A percentile compares a stretch with the other conserved stretches of the same genome.
Evolutionary conservation across 1,139 yeast genomes (phyloP).

Genomic region (Pichia sp.): DNA sequence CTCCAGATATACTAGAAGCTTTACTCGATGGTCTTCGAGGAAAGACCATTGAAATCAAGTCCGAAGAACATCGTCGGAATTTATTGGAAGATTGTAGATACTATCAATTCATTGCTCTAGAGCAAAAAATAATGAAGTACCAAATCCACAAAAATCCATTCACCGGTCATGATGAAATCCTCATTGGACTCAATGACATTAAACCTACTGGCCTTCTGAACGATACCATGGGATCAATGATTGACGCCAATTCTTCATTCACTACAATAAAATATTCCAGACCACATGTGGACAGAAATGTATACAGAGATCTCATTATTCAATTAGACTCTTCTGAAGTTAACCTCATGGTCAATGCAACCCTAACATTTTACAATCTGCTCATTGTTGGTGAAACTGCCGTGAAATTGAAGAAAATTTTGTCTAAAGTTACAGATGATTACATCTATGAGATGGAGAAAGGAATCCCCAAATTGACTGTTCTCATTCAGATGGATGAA

Average conservation of each 20-base stretch:
- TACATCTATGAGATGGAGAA: slow-evolving; percentile 19
- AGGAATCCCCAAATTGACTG: slow-evolving; percentile 17
- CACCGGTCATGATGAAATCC: slow-evolving; percentile 45
- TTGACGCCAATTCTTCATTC: slow-evolving; percentile 3
- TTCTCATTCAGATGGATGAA: slow-evolving; percentile 15
- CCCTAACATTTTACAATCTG: slow-evolving; percentile 25
- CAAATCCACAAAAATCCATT: slow-evolving; percentile 47
- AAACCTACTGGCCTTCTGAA: slow-evolving; percentile 35
- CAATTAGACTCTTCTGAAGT: slow-evolving; percentile 40
- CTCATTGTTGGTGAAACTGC: slow-evolving; percentile 27
- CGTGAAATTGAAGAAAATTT: slow-evolving; percentile 21
- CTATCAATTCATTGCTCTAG: slow-evolving; percentile 68
- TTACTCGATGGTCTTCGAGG: slow-evolving; percentile 54
- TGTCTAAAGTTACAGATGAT: slow-evolving; percentile 22
- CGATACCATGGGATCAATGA: slow-evolving; percentile 10
- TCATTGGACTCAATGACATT: slow-evolving; percentile 44
- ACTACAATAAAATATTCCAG: slow-evolving; percentile 40
- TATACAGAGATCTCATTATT: slow-evolving; percentile 43
- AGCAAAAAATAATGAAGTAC: slow-evolving; percentile 58
- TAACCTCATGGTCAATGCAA: slow-evolving; percentile 24
- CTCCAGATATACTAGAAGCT: slow-evolving; percentile 53
- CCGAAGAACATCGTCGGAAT: slow-evolving; percentile 48
- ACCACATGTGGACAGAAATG: slow-evolving; percentile 48
- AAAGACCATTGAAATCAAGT: slow-evolving; percentile 36
- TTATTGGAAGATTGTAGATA: slow-evolving; percentile 66